A percentile compares a stretch with the other conserved stretches of the same genome.
phyloP scores from a whole-genome alignment of 2,329 filamentous ascomycete genomes.

The Colletotrichum neosansevieriae region DNA sequence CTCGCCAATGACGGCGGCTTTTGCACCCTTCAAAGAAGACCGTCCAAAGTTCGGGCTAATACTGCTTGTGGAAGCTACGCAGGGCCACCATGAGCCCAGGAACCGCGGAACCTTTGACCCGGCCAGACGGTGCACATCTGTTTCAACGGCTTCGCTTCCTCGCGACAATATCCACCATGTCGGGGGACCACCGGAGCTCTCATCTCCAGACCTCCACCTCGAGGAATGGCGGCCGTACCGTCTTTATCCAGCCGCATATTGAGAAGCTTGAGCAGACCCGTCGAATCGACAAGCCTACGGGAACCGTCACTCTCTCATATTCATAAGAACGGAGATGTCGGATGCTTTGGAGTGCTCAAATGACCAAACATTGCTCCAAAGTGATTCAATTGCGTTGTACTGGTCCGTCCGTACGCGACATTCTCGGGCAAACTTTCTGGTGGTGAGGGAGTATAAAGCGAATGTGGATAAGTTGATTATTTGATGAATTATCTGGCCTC shows the following conservation, averaged over 20 bases:
- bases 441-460: constrained; percentile 2
- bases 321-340: not conserved
- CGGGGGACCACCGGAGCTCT: not conserved
- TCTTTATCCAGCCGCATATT: not conserved
- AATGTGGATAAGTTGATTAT: not conserved
- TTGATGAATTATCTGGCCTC: not conserved
- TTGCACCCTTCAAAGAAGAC: constrained; percentile 6
- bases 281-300: constrained; percentile 1
- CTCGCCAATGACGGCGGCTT: constrained; percentile 18
- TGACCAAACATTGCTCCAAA: not conserved
- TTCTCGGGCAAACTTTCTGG: not conserved
- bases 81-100: constrained; percentile 23
- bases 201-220: constrained; percentile 1
- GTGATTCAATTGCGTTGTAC: not conserved
- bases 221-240: constrained; percentile 8
- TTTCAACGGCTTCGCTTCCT: constrained; percentile 35
- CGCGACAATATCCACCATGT: constrained; percentile 2
- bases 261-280: constrained; percentile 8
- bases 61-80: constrained; percentile 23
- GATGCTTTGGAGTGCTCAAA: not conserved
- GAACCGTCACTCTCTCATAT: not conserved
- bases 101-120: constrained; percentile 27
- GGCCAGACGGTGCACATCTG: constrained; percentile 33
- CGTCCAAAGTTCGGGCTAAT: constrained; percentile 24
- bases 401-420: not conserved